Conservation (phyloP, 116 monocot species). For the Posidonia oceanica region DNA sequence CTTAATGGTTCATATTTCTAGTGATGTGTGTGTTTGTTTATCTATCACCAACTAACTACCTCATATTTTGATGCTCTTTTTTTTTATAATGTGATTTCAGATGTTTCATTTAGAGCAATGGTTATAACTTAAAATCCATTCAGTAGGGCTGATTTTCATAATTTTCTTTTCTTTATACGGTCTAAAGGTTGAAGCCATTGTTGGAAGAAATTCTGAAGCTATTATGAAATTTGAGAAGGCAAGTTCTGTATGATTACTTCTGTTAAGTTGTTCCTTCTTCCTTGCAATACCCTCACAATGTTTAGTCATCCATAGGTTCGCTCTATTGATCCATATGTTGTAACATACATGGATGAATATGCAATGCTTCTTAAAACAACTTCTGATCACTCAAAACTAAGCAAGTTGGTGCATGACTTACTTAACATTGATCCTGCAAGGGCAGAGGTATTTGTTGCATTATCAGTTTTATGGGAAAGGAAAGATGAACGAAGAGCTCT, state of each 20-base stretch:
- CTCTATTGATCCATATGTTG: slow-evolving; percentile 75
- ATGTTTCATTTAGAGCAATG: not conserved
- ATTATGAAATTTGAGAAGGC: slow-evolving; percentile 99
- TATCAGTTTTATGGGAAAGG: slow-evolving; percentile 89
- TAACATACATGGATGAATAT: slow-evolving; percentile 99
- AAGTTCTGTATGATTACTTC: slow-evolving; percentile 7
- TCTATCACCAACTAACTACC: too few relatives aligned
- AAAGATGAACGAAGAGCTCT: slow-evolving; percentile 93
- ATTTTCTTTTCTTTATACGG: not conserved
- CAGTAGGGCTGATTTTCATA: not conserved
- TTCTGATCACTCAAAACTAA: slow-evolving; percentile 72
- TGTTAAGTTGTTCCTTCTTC: not conserved
- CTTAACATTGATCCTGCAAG: slow-evolving; percentile 74
- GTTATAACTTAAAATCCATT: not conserved
- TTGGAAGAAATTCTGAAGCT: slow-evolving; percentile 90
- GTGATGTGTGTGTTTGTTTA: too few relatives aligned
- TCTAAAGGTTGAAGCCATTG: slow-evolving; percentile 85
- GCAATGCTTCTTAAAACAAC: slow-evolving; percentile 91
- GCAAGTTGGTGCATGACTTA: slow-evolving; percentile 94
- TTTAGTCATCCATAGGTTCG: slow-evolving; percentile 48
- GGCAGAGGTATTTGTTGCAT: slow-evolving; percentile 75
- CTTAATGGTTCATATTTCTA: too few relatives aligned
- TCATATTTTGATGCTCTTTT: too few relatives aligned
- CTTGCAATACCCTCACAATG: not conserved
- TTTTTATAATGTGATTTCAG: not conserved